Conservation (phyloP, 2,329 filamentous ascomycete species). For the Colletotrichum chrysophilum region DNA sequence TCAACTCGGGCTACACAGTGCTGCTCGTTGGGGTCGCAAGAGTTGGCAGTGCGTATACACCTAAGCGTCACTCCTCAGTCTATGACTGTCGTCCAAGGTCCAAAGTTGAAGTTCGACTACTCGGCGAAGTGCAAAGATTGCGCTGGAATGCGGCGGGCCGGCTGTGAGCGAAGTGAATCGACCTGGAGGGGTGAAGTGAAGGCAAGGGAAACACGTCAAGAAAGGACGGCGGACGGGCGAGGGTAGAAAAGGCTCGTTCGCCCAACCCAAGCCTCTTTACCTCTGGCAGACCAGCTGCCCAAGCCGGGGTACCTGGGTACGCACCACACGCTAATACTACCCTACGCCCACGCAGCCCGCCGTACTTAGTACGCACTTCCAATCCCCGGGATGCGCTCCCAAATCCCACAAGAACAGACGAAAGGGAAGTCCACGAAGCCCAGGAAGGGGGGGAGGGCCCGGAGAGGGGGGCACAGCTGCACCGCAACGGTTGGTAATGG, state of each 20-base stretch:
- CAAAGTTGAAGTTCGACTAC: conserved; percentile 4
- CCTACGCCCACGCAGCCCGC: not conserved
- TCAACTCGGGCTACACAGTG: conserved; percentile 17
- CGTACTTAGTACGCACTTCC: conserved; percentile 8
- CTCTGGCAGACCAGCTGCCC: not conserved
- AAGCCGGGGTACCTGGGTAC: conserved; percentile 13
- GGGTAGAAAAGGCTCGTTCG: conserved; percentile 22
- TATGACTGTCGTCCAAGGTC: conserved; percentile 18
- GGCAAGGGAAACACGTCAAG: not conserved
- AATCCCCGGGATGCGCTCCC: conserved; percentile 12
- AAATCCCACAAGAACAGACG: conserved; percentile 18
- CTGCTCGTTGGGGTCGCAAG: not conserved
- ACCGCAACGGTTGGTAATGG: not conserved
- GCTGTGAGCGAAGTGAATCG: not conserved
- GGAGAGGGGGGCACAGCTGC: not conserved
- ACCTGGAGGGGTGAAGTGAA: conserved; percentile 14
- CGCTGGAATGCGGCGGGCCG: conserved; percentile 12
- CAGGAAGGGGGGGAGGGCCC: not conserved
- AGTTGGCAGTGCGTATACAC: not conserved
- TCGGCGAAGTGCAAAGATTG: conserved; percentile 13
- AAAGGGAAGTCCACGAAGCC: not conserved
- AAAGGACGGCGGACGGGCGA: conserved; percentile 11
- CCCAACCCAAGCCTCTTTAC: conserved; percentile 9
- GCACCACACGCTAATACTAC: conserved; percentile 1
- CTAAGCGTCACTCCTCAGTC: conserved; percentile 4